Evolutionary conservation across 2,329 filamentous ascomycete genomes (phyloP).

Genomic region (Stylonectria norvegica): DNA sequence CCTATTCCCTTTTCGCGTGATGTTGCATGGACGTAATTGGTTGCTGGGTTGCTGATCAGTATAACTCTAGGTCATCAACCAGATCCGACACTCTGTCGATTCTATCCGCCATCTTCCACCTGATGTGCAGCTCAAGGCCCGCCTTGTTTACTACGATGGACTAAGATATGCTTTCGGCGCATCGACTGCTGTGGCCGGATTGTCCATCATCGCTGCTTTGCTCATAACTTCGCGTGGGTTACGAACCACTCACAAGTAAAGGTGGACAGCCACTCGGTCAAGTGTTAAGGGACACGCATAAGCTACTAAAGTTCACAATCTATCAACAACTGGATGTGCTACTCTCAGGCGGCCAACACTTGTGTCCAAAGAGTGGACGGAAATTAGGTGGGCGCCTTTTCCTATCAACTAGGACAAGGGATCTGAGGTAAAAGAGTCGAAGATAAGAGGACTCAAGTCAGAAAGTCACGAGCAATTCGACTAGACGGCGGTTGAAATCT

Average conservation of each 20-base stretch:
- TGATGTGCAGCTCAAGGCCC: slow-evolving; percentile 53
- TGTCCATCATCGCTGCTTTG: slow-evolving; percentile 38
- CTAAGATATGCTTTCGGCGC: slow-evolving; percentile 54
- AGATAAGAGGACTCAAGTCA: too few relatives aligned
- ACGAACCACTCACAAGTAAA: slow-evolving; percentile 25
- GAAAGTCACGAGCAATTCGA: too few relatives aligned
- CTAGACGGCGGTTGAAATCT: too few relatives aligned
- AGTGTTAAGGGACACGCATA: too few relatives aligned
- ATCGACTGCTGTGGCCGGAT: slow-evolving; percentile 48
- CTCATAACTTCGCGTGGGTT: slow-evolving; percentile 30
- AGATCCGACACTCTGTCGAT: slow-evolving; percentile 59
- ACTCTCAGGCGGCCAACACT: too few relatives aligned
- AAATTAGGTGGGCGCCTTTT: too few relatives aligned
- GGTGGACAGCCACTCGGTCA: too few relatives aligned
- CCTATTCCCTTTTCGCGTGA: slow-evolving; percentile 19
- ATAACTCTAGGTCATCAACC: slow-evolving; percentile 51
- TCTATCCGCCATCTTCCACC: slow-evolving; percentile 52
- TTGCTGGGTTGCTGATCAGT: slow-evolving; percentile 21
- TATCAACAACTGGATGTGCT: too few relatives aligned
- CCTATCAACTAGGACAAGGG: too few relatives aligned
- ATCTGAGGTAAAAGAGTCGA: too few relatives aligned
- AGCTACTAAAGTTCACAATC: too few relatives aligned
- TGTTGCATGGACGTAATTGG: slow-evolving; percentile 3
- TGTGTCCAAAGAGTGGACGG: too few relatives aligned
- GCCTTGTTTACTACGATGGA: slow-evolving; percentile 58